Conservation (phyloP, 305 asterid species). For the Plantago lanceolata region DNA sequence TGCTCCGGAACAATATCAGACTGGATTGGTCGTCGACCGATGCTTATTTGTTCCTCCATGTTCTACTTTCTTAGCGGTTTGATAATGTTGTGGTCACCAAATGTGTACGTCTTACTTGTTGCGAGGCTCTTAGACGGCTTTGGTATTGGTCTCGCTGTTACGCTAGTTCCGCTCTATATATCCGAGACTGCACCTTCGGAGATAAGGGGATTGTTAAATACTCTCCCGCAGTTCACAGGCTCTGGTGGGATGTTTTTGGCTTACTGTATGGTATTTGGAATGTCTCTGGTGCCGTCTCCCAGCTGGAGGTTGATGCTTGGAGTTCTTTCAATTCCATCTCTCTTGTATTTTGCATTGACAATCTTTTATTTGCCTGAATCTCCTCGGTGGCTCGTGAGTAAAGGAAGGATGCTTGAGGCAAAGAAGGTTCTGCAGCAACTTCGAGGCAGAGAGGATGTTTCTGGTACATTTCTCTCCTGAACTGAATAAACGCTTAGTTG, state of each 20-base stretch:
- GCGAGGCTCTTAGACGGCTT: constrained; percentile 88
- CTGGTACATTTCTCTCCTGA: constrained; percentile 41
- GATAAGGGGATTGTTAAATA: constrained; percentile 70
- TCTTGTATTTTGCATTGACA: constrained; percentile 51
- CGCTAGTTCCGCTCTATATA: constrained; percentile 73
- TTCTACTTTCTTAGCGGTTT: constrained; percentile 75
- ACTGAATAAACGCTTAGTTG: not conserved
- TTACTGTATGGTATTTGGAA: constrained; percentile 78
- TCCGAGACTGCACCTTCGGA: constrained; percentile 95
- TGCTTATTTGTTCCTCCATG: constrained; percentile 73
- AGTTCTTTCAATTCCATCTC: constrained; percentile 79
- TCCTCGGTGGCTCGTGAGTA: constrained; percentile 94
- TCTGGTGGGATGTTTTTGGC: constrained; percentile 83
- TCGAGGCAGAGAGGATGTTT: constrained; percentile 89
- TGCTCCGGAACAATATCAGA: constrained; percentile 81
- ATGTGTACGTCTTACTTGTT: constrained; percentile 64
- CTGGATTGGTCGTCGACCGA: constrained; percentile 72
- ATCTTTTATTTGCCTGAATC: constrained; percentile 84
- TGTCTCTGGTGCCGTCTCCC: constrained; percentile 59
- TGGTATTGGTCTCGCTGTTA: constrained; percentile 90
- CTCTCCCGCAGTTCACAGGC: constrained; percentile 88
- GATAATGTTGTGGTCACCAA: constrained; percentile 93
- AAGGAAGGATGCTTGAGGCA: constrained; percentile 87
- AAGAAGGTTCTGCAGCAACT: constrained; percentile 66
- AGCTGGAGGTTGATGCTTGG: constrained; percentile 95